phyloP scores from a whole-genome alignment of 306 rosid species.

The Aeschynomene evenia region DNA sequence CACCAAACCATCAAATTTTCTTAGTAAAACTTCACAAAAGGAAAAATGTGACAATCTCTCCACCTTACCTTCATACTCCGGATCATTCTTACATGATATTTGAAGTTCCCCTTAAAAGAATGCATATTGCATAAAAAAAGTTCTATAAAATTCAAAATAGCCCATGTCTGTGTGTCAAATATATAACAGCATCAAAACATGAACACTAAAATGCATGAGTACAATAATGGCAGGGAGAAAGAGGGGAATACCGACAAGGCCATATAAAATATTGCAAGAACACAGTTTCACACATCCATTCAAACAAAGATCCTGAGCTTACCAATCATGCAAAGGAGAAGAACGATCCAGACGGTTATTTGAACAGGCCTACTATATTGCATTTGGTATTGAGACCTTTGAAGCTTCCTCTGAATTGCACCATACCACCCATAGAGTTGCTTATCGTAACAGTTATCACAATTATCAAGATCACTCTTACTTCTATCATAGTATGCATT shows the following conservation, averaged over 20 bases:
- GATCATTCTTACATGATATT: slow-evolving; percentile 4
- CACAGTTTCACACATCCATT: neutral
- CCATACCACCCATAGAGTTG: slow-evolving; percentile 90
- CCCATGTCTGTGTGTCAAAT: neutral
- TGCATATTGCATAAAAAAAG: neutral
- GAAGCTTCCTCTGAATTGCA: slow-evolving; percentile 81
- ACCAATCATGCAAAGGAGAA: slow-evolving; percentile 80
- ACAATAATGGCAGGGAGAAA: neutral
- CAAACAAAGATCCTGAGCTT: slow-evolving; percentile 39
- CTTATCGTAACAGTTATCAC: slow-evolving; percentile 72
- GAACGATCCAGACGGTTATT: slow-evolving; percentile 51
- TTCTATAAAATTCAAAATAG: slow-evolving; percentile 3
- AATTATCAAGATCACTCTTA: slow-evolving; percentile 65
- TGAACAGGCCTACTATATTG: slow-evolving; percentile 77
- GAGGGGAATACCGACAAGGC: neutral
- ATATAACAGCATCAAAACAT: slow-evolving; percentile 8
- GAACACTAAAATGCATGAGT: neutral
- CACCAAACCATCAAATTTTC: slow-evolving; percentile 8
- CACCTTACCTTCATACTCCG: neutral
- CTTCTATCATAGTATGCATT: slow-evolving; percentile 51
- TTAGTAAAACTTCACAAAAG: neutral
- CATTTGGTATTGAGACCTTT: slow-evolving; percentile 86
- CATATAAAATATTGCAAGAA: neutral
- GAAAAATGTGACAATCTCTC: neutral
- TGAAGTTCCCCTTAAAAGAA: neutral